A percentile compares a stretch with the other conserved stretches of the same genome.
Evolutionary conservation across 768 basidiomycete species (phyloP).

Genomic region (Phallus indusiatus): DNA sequence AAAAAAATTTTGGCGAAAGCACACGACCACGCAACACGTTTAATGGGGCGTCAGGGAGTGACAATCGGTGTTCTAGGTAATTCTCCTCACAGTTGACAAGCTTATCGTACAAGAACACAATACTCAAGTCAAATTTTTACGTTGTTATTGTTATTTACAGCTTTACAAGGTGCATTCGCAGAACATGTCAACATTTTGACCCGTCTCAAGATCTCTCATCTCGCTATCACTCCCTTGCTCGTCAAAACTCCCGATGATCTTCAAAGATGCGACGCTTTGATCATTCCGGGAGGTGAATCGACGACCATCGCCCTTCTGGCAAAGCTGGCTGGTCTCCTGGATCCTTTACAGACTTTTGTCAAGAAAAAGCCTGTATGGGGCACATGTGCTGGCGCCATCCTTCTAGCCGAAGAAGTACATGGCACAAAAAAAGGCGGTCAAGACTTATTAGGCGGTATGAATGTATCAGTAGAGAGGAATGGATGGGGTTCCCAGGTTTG

Average conservation of each 20-base stretch:
- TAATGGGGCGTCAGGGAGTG: constrained; percentile 6
- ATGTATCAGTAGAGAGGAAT: constrained; percentile 74
- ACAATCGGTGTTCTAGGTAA: constrained; percentile 9
- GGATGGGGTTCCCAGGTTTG: constrained; percentile 83
- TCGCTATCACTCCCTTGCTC: constrained; percentile 22
- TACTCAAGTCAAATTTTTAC: not conserved
- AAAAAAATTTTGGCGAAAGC: not conserved
- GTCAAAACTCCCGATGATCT: constrained; percentile 77
- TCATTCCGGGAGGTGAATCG: constrained; percentile 95
- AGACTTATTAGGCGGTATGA: constrained; percentile 73
- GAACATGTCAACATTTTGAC: constrained; percentile 71
- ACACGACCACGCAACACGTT: not conserved
- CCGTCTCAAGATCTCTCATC: constrained; percentile 15
- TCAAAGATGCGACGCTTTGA: constrained; percentile 64
- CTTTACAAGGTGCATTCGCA: constrained; percentile 86
- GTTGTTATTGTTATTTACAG: constrained; percentile 29
- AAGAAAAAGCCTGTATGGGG: constrained; percentile 78
- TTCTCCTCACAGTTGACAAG: not conserved
- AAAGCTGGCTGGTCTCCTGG: constrained; percentile 61
- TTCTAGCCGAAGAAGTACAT: constrained; percentile 65
- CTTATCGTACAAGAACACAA: not conserved
- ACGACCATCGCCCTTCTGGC: constrained; percentile 84
- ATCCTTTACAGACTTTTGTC: constrained; percentile 72
- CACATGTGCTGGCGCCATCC: constrained; percentile 91
- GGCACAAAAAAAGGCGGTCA: constrained; percentile 83